Base-by-base conservation (phyloP, 495 filamentous ascomycete species). In the Aspergillus wentii region DNA sequence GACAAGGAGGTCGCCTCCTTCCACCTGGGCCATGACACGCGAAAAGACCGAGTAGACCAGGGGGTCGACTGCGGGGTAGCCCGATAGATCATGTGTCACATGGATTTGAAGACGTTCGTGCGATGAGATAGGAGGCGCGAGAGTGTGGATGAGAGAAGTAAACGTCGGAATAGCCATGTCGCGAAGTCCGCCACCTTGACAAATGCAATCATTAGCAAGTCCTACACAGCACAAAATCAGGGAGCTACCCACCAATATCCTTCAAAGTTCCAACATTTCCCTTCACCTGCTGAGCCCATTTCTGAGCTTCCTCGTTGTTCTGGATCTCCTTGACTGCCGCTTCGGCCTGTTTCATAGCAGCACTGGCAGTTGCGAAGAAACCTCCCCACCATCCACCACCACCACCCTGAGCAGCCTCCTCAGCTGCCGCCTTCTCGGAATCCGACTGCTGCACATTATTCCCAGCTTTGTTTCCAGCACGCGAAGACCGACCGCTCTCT, bases 31-130 rank as follows among this genome's bases (percentile, higher is more conserved):
- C 92, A 99, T 99, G 30, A 99, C 91, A 35, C 89, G 82, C 38
- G 86, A 88, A 70, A 99, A 99, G 47, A 92, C 88, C 21, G 75
- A 74, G 62, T 95, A 90, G 53, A 97, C 87, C 18, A 96, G 76
- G 8, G 90, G 89, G 60, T 97, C 90, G 42, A 99, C 79, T 26
- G 85, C 88, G 7, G 94, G 92, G 61, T 99, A 99, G 37, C 86
- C 86, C 33, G 88, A 79, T 14, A 97, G 75, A 56, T 96, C 89
- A 67, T 97, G 94, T 14, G 94, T 95, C 40, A 94, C 87, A 70
- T 99, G 92, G 57, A 99, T 99, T 51, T 92, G 86, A 7, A 99
- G 85, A 35, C 92, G 86, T 67, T 99, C 92, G 63, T 97, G 94
- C 5, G 91, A 92, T 16, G 88, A 92, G 51, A 99, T 99, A 8